Evolutionary conservation across 345 rosid genomes (phyloP).

Genomic region (Ceriops zippeliana): DNA sequence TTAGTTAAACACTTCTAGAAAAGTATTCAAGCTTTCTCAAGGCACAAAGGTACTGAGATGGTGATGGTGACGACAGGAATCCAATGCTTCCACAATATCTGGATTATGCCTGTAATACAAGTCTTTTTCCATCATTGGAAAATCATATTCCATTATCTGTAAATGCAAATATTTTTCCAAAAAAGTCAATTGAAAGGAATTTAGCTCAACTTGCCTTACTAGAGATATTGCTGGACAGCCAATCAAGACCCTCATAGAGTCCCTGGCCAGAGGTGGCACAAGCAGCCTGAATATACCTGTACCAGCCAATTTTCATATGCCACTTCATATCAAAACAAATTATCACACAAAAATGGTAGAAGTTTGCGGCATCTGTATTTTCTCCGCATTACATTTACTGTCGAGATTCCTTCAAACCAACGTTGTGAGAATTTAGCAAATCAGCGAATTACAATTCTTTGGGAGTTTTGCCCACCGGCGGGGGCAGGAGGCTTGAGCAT

Average conservation of each 20-base stretch:
- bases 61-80: background rate
- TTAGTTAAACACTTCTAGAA: background rate
- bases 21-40: background rate
- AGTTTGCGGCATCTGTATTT: no score
- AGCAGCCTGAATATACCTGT: conserved; percentile 58
- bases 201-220: conserved; percentile 38
- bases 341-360: no score
- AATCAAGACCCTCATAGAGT: conserved; percentile 70
- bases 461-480: no score
- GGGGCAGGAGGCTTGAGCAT: background rate
- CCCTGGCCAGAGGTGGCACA: conserved; percentile 69
- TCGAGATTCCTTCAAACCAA: no score
- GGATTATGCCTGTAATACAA: conserved; percentile 15
- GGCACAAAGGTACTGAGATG: background rate
- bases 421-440: no score
- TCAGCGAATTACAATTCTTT: no score
- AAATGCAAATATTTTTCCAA: background rate
- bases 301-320: background rate
- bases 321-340: background rate
- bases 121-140: background rate
- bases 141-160: background rate
- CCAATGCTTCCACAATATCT: background rate
- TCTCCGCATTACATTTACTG: no score
- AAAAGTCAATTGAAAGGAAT: background rate
- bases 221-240: conserved; percentile 59